Base-by-base conservation (phyloP, 306 rosid genomes). In the Lathyrus aphaca region DNA sequence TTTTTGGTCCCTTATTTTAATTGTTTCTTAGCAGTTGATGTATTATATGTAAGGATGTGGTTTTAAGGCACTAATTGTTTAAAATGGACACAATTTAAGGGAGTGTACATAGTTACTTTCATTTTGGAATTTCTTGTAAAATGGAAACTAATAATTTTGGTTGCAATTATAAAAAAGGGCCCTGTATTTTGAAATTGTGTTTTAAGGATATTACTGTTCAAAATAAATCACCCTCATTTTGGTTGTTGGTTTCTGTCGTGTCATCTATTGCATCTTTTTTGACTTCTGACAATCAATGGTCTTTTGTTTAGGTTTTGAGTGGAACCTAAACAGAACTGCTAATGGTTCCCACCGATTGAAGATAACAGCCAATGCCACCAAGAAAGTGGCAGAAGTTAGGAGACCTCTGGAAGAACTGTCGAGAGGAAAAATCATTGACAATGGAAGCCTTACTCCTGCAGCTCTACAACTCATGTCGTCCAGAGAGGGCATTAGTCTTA, bases 291-390 rank as follows among this genome's bases (percentile, higher is more conserved):
- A 23, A 16, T 53, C 13, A 50, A 49, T 56, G 14, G 45, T 59
- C 55, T 73, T 76, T 76, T 62, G 75, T 55, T 29, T 23, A 91
- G 96, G 97, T 63, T 84, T 84, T 69, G 92, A 91, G 75, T 86
- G 87, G 70, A 69, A 48, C 68, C 77, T 80, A 8, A 86, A 86
- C 15, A 69, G 29, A 55, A 83, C 74, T 75, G 50, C 72, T 55
- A 95, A 83, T 57, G 97, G 97, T 65, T 89, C 95, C 57, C 74
- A 75, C 74, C 83, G 91, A 17, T 78, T 95, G 74, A 91, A 77
- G 84, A 83, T 95, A 67, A 83, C 91, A 21, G 92, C 96, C 48
- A 91, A 86, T 83, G 99, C 97, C 60, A 95, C 99, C 32, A 86
- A 60, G 82, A 84, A 67, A 2, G 90, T 95, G 49, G 96, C 97